Base-by-base conservation (phyloP, 2,329 filamentous ascomycete genomes). In the Aspergillus pseudoviridinutans region DNA sequence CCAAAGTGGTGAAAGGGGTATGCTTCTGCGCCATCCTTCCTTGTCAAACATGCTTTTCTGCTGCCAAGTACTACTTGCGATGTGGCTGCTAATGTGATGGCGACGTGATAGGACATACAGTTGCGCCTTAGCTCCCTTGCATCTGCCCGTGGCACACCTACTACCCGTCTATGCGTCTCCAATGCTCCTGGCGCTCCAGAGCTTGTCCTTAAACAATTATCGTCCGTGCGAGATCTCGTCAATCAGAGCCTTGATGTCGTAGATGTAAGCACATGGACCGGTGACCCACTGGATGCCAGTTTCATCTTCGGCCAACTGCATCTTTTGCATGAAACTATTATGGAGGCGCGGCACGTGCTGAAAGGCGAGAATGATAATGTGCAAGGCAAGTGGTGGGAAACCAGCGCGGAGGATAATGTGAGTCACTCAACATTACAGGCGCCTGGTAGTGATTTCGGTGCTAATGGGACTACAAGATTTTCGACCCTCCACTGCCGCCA, bases 1-100 rank as follows among this genome's bases (percentile, higher is more conserved):
- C 91, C n/a, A 86, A 89, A 53, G 88, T 99, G 62, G 88, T 96
- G 61, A 96, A 96, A 73, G 93, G 92, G 64, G 90, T 92, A 80
- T 66, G 87, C 82, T 49, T 46, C 51, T 24, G 20, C 22, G 17
- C 9, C 20, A 20, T 10, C 28, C 25, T 46, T 20, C 12, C 28
- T 38, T 24, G 14, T 47, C 32, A 14, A 22, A 25, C 10, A 41
- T 49, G 22, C 12, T 46, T 20, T 20, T 46, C 20, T 24, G 38
- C 38, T 41, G 14, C 38, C 38, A 20, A 46, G 20, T 24, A 24
- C 9, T 47, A 47, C 12, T 14, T 47, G 44, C 44, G 44, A 47
- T 14, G 44, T 27, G 49, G 22, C 55, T 46, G 56, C 47, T 56
- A 46, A 53, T 10, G 25, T 38, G 28, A 10, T 46, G 32, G 35